Conservation (phyloP, 2,329 filamentous ascomycete species). For the Neonectria ditissima region DNA sequence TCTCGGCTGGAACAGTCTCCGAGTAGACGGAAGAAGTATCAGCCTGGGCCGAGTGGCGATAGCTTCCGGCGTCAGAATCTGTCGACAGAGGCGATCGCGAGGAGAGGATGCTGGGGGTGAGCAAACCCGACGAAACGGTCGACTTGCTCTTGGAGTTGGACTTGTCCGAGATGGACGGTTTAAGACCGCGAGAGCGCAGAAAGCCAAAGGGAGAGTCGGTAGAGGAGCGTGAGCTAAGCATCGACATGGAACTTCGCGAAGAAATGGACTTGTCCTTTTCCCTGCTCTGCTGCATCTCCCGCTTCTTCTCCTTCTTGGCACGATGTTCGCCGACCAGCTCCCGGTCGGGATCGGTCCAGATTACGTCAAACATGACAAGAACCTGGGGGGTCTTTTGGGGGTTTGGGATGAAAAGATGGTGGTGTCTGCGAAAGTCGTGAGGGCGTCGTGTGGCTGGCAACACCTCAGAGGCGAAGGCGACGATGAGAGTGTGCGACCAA, state of each 20-base stretch:
- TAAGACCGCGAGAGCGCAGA: conserved; percentile 54
- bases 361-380: conserved; percentile 66
- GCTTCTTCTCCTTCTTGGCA: conserved; percentile 59
- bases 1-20: conserved; percentile 11
- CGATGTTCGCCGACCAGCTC: conserved; percentile 66
- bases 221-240: conserved; percentile 58
- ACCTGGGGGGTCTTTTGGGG: background rate
- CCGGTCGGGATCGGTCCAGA: conserved; percentile 67
- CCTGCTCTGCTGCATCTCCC: conserved; percentile 46
- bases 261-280: conserved; percentile 41
- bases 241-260: conserved; percentile 54
- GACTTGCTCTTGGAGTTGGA: conserved; percentile 32
- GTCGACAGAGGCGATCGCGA: conserved; percentile 43
- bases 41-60: conserved; percentile 35
- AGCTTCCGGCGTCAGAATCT: conserved; percentile 41
- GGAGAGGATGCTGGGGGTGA: conserved; percentile 44
- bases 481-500: background rate
- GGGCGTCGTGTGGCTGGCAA: background rate
- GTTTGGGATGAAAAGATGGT: background rate
- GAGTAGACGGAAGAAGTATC: conserved; percentile 35
- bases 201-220: conserved; percentile 57
- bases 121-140: conserved; percentile 38
- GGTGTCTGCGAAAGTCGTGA: background rate
- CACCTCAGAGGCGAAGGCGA: background rate
- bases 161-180: conserved; percentile 37